Conservation (phyloP, 1,284 basidiomycete species). For the Agaricales sp. region DNA sequence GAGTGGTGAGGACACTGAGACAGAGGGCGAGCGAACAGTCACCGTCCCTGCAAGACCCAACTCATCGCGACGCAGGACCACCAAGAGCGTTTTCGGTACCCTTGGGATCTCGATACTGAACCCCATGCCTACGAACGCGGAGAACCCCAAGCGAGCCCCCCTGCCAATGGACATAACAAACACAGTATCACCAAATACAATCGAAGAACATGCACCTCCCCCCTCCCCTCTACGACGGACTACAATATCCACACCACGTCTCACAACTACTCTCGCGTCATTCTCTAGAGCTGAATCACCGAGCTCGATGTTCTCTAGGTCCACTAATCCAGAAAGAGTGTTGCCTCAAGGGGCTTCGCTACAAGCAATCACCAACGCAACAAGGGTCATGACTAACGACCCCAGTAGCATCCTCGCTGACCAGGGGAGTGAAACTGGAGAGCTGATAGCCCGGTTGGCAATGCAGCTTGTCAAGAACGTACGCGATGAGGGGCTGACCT, state of each 20-base stretch:
- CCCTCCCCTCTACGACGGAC: conserved; percentile 6
- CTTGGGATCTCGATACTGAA: conserved; percentile 60
- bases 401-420: conserved; percentile 66
- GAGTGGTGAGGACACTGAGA: background rate
- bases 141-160: background rate
- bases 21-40: background rate
- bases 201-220: background rate
- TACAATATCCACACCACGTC: conserved; percentile 5
- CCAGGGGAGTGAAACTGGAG: conserved; percentile 49
- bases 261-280: conserved; percentile 2
- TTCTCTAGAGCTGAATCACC: conserved; percentile 17
- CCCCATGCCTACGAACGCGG: conserved; percentile 24
- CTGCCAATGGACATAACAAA: conserved; percentile 9
- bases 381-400: conserved; percentile 81
- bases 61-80: conserved; percentile 27
- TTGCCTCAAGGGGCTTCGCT: conserved; percentile 49
- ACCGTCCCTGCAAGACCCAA: conserved; percentile 11
- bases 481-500: conserved; percentile 53
- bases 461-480: conserved; percentile 65
- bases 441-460: conserved; percentile 56
- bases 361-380: conserved; percentile 74
- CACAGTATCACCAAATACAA: background rate
- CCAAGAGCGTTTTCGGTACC: conserved; percentile 59
- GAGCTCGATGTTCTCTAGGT: conserved; percentile 7
- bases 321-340: conserved; percentile 16